Evolutionary conservation across 2,329 filamentous ascomycete genomes (phyloP).

Genomic region (Pezicula rhizophila): DNA sequence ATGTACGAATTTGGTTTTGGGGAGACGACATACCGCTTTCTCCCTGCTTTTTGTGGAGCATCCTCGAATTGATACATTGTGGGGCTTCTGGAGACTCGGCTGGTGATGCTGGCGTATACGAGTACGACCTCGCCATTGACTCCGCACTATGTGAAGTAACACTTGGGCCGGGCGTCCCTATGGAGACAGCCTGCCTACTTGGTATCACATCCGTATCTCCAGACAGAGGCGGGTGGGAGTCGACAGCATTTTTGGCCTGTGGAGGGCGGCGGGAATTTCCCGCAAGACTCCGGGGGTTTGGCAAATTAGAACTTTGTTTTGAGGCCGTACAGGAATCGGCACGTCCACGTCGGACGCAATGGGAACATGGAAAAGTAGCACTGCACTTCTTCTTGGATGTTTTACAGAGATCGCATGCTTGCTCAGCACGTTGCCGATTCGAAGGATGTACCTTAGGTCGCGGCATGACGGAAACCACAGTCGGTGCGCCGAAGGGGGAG

Average conservation of each 20-base stretch:
- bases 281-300: not conserved
- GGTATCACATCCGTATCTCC: too few species aligned
- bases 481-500: too few species aligned
- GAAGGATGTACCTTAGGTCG: constrained; percentile 2
- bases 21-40: not conserved
- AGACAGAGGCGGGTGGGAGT: not conserved
- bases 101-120: too few species aligned
- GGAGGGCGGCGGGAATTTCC: not conserved
- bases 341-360: constrained; percentile 1
- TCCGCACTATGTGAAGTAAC: too few species aligned
- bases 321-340: not conserved
- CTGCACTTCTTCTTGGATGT: constrained; percentile 2
- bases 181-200: too few species aligned
- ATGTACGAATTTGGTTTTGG: not conserved
- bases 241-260: not conserved
- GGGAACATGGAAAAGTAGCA: not conserved
- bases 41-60: not conserved
- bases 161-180: too few species aligned
- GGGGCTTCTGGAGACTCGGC: too few species aligned
- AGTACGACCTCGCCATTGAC: too few species aligned
- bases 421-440: not conserved
- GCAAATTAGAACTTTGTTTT: not conserved
- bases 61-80: too few species aligned
- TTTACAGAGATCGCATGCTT: constrained; percentile 2
- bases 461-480: not conserved